phyloP scores from a whole-genome alignment of 495 filamentous ascomycete genomes.

The Podospora australis region DNA sequence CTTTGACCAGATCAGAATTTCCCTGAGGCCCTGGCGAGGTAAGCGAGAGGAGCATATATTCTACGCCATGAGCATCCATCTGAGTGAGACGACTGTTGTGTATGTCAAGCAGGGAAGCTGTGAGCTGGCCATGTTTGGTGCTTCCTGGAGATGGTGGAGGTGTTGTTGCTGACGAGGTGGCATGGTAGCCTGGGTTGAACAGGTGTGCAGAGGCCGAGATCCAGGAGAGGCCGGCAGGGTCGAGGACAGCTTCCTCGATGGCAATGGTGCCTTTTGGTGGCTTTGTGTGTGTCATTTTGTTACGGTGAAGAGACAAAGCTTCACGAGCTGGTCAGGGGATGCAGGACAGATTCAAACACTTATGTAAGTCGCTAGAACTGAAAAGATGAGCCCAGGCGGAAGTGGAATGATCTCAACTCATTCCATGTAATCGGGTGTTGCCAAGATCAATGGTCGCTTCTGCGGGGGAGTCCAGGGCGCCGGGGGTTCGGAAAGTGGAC shows the following conservation, averaged over 20 bases:
- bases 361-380: neutral
- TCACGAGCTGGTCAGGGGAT: neutral
- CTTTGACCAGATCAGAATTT: slow-evolving; percentile 34
- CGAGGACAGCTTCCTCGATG: slow-evolving; percentile 51
- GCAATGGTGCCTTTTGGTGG: slow-evolving; percentile 51
- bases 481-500: too few relatives aligned
- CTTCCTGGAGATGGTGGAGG: neutral
- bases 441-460: neutral
- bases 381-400: neutral
- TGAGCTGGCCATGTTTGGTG: slow-evolving; percentile 8
- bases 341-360: neutral
- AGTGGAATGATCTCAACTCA: too few relatives aligned
- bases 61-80: slow-evolving; percentile 54
- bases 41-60: slow-evolving; percentile 53
- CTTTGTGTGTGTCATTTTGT: neutral
- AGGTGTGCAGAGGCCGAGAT: slow-evolving; percentile 23
- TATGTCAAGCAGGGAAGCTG: slow-evolving; percentile 31
- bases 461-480: too few relatives aligned
- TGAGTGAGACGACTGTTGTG: slow-evolving; percentile 43
- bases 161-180: slow-evolving; percentile 6
- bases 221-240: slow-evolving; percentile 29
- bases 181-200: slow-evolving; percentile 18
- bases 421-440: neutral
- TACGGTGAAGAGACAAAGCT: neutral
- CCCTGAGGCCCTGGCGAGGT: slow-evolving; percentile 54